phyloP scores from a whole-genome alignment of 306 rosid genomes.

The Trifolium fragiferum region DNA sequence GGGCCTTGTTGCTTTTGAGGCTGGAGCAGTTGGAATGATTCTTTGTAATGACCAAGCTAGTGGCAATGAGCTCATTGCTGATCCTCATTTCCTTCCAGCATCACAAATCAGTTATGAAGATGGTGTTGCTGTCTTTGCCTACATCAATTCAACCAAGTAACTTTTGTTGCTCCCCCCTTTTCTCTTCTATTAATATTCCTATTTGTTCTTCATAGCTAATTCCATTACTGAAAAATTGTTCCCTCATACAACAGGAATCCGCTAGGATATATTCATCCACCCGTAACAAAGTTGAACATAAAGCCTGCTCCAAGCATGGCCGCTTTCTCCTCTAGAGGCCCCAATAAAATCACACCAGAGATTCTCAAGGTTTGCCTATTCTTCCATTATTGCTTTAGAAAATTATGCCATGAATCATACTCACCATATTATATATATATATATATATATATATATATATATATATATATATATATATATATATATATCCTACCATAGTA shows the following conservation, averaged over 20 bases:
- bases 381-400: background rate
- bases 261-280: constrained; percentile 56
- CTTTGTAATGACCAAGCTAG: constrained; percentile 53
- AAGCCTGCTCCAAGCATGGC: constrained; percentile 78
- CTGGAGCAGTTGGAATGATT: constrained; percentile 82
- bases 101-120: constrained; percentile 57
- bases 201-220: background rate
- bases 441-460: no score
- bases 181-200: background rate
- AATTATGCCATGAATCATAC: background rate
- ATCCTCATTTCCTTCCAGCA: constrained; percentile 66
- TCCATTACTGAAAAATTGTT: background rate
- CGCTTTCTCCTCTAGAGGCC: constrained; percentile 76
- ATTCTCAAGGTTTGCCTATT: constrained; percentile 43
- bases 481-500: background rate
- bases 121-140: constrained; percentile 51
- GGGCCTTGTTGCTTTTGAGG: constrained; percentile 56
- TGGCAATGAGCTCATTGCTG: constrained; percentile 51
- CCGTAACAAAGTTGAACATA: constrained; percentile 36
- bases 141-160: constrained; percentile 65
- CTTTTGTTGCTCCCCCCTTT: background rate
- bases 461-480: no score
- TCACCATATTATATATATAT: background rate
- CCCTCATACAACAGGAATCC: constrained; percentile 54
- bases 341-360: constrained; percentile 59